Conservation (phyloP, 805 yeast genomes). For the Sugiyamaella chiloensis region DNA sequence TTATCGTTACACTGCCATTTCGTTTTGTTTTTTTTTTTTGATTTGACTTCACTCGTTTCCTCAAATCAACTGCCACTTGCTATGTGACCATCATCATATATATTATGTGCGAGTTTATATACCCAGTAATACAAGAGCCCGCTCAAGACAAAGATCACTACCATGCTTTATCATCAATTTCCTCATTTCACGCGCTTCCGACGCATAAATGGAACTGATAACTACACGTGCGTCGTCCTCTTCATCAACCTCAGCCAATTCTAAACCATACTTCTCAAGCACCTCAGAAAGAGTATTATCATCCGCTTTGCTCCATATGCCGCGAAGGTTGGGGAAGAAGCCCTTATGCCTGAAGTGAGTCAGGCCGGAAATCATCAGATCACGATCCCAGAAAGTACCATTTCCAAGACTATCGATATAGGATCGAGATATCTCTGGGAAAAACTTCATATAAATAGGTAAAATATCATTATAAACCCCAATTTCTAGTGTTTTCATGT, state of each 20-base stretch:
- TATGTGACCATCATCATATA: too few relatives aligned
- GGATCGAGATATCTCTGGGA: neutral
- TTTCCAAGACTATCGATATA: neutral
- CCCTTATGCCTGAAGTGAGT: neutral
- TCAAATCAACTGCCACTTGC: neutral
- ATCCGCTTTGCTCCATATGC: slow-evolving; percentile 14
- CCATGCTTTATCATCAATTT: slow-evolving; percentile 5
- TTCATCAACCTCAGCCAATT: too few relatives aligned
- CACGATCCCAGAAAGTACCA: neutral
- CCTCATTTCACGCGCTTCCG: neutral
- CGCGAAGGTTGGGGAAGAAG: slow-evolving; percentile 3
- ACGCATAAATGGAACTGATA: too few relatives aligned
- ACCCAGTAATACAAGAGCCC: neutral
- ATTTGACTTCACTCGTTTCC: too few relatives aligned
- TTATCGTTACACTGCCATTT: too few relatives aligned
- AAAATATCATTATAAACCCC: neutral
- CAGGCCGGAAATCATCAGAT: neutral
- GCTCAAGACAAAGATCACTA: neutral
- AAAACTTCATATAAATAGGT: neutral
- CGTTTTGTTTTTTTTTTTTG: too few relatives aligned
- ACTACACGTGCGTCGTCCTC: too few relatives aligned
- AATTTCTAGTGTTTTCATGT: too few relatives aligned
- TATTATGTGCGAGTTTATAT: too few relatives aligned
- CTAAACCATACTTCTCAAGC: too few relatives aligned
- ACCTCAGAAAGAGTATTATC: slow-evolving; percentile 2